phyloP scores from a whole-genome alignment of 306 rosid species.

The Acacia confusa region DNA sequence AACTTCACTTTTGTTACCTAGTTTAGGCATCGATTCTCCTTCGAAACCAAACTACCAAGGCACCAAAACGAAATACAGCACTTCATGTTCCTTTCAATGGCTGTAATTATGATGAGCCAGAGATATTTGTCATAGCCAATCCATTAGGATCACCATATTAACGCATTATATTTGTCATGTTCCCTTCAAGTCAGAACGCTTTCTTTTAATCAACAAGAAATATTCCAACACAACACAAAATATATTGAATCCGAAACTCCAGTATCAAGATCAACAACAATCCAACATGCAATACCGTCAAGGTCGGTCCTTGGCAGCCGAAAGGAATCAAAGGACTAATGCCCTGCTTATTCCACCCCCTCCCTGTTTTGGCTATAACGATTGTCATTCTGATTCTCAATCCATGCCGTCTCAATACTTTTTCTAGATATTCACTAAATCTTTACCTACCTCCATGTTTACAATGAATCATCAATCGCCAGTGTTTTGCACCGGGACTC shows the following conservation, averaged over 20 bases:
- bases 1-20: not conserved
- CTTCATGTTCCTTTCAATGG: not conserved
- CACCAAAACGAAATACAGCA: not conserved
- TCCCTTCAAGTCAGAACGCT: too few species aligned
- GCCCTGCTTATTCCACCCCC: not conserved
- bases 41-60: too few species aligned
- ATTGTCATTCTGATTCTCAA: not conserved
- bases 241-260: not conserved
- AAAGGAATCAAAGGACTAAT: not conserved
- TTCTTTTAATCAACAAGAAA: not conserved
- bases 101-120: not conserved
- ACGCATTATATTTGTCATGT: not conserved
- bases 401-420: constrained; percentile 9
- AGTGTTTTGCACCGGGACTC: constrained; percentile 1
- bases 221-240: not conserved
- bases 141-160: not conserved
- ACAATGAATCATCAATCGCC: constrained; percentile 19
- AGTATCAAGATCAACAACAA: not conserved
- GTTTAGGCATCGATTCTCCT: too few species aligned
- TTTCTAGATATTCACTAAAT: not conserved
- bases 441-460: not conserved
- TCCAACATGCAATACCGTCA: not conserved
- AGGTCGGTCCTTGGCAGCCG: not conserved
- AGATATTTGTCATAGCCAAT: not conserved
- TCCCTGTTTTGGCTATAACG: not conserved